phyloP scores from a whole-genome alignment of 208 protist genomes.

The Leishmania aethiopica region DNA sequence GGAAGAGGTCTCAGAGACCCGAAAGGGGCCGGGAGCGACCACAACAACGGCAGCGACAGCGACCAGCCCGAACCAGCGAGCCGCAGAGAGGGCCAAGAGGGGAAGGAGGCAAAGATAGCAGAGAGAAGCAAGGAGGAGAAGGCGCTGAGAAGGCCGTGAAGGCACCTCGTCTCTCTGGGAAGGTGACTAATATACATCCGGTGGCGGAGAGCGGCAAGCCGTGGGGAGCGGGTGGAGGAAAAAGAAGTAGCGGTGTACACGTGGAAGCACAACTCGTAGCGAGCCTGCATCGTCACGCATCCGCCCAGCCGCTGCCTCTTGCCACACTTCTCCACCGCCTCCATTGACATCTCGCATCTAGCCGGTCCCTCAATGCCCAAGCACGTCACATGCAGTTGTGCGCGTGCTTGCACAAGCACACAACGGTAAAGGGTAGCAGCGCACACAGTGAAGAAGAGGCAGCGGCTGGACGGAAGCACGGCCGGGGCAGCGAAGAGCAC shows the following conservation, averaged over 20 bases:
- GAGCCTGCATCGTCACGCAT: neutral
- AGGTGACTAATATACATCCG: slow-evolving; percentile 4
- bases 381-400: neutral
- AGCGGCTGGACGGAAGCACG: neutral
- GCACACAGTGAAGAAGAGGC: neutral
- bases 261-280: neutral
- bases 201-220: neutral
- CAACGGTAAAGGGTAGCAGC: neutral
- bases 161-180: neutral
- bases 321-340: neutral
- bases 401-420: neutral
- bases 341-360: neutral
- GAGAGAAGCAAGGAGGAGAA: neutral
- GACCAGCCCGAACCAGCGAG: neutral
- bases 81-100: neutral
- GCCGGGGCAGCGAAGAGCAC: neutral
- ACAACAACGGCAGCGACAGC: neutral
- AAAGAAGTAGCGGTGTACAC: neutral
- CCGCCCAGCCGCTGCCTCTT: neutral
- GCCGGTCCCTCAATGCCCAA: neutral
- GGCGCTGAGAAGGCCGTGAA: neutral
- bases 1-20: neutral
- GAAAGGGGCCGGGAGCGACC: neutral
- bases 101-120: neutral
- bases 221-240: neutral